Evolutionary conservation across 805 yeast species (phyloP).

Genomic region (Wickerhamiella bombiphila): DNA sequence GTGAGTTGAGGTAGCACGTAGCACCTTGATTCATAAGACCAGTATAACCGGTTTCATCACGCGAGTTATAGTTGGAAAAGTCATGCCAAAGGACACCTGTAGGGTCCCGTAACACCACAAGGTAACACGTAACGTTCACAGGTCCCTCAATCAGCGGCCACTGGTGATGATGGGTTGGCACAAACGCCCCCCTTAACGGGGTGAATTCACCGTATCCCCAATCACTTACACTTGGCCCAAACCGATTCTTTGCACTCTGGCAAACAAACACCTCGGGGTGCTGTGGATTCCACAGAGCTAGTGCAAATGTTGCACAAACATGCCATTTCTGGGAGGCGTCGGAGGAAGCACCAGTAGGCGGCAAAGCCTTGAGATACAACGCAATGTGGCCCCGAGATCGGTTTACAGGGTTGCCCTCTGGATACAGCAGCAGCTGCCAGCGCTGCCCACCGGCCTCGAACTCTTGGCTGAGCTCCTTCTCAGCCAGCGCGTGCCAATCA

Average conservation of each 20-base stretch:
- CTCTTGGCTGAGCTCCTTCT: constrained; percentile 22
- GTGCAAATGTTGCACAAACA: constrained; percentile 77
- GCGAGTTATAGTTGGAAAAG: constrained; percentile 64
- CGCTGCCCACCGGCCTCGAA: constrained; percentile 21
- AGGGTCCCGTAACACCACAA: constrained; percentile 67
- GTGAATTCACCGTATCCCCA: constrained; percentile 89
- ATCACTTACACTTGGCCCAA: constrained; percentile 60
- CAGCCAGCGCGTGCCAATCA: constrained; percentile 26
- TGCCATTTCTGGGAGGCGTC: constrained; percentile 8
- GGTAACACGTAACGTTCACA: constrained; percentile 60
- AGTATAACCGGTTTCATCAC: constrained; percentile 73
- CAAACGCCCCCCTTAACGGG: constrained; percentile 36
- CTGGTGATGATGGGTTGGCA: constrained; percentile 7
- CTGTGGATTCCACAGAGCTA: constrained; percentile 70
- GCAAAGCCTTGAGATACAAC: constrained; percentile 60
- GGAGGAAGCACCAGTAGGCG: neutral
- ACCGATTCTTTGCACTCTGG: constrained; percentile 64
- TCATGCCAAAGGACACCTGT: constrained; percentile 94
- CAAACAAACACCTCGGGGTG: constrained; percentile 46
- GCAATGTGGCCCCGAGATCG: constrained; percentile 33
- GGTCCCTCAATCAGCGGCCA: constrained; percentile 26
- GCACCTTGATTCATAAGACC: constrained; percentile 97
- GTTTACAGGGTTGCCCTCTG: constrained; percentile 51
- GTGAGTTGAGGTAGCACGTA: constrained; percentile 87
- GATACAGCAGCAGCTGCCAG: constrained; percentile 54